Evolutionary conservation across 768 basidiomycete species (phyloP), one percentile per base, ranked within the genome.

Genomic region (Agaricus blazei): DNA sequence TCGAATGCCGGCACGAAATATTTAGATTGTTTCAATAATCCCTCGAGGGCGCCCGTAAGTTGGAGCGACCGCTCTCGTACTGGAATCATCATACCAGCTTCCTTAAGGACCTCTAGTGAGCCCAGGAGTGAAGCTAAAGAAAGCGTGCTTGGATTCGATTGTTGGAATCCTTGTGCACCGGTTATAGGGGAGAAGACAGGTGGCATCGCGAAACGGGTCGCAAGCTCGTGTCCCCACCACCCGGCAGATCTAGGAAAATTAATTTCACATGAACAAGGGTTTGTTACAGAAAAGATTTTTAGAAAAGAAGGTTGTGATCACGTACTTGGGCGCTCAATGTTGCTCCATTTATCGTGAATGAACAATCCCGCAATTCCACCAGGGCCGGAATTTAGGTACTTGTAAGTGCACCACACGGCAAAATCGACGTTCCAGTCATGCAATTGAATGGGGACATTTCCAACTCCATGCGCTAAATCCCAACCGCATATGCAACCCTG

Each of bases 341-440:
- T 73, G 60, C 87, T 77, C 90, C 90, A 93, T 68, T 83, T 87
- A 55, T 88, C 83, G 65, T 97, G 93, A 9, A 96, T 75, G 65
- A 85, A 99, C 54, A 95, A 76, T 4, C 95, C 96, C n/a, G 84
- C 97, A 56, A 98, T 95, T n/a, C 89, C 93, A 23, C 96, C 96
- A 9, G 97, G 94, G 4, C 96, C 93, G 15, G 94, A 88, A 72
- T 98, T 98, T 57, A 98, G 81, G 68, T 98, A 99, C 73, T 91
- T 98, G 80, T 98, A 99, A 31, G 93, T 90, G 69, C 97, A 99
- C 93, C 96, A 98, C 36, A 95, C 95, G 3, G 96, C 97, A 67
- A 98, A 98, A 69, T 99, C 97, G 62, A 92, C 88, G 61, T 82
- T 75, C 96, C 97, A 99, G 57, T 93, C 89, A 68, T 96, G 92